Evolutionary conservation across 257 asterid species (phyloP).

Genomic region (Lithospermum erythrorhizon): DNA sequence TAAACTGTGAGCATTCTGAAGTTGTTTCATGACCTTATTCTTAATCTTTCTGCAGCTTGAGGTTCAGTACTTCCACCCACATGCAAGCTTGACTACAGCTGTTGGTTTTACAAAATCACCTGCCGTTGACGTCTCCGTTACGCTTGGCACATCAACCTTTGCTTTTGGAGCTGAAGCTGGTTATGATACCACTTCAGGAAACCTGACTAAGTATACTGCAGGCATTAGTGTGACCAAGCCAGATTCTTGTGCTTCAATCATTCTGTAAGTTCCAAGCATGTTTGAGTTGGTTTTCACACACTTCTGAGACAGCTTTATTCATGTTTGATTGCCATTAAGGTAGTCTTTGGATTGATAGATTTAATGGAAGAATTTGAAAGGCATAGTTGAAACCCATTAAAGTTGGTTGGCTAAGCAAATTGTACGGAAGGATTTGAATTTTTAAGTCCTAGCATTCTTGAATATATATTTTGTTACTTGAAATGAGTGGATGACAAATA

Average conservation of each 20-base stretch:
- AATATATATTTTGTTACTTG: not conserved
- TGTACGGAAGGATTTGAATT: too few relatives aligned
- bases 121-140: conserved; percentile 40
- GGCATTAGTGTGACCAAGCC: conserved; percentile 51
- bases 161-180: conserved; percentile 63
- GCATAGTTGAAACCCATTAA: too few relatives aligned
- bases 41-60: conserved; percentile 28
- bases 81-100: conserved; percentile 53
- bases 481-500: not conserved
- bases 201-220: conserved; percentile 47
- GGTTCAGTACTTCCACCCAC: conserved; percentile 56
- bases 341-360: too few relatives aligned
- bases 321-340: not conserved
- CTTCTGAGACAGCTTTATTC: not conserved
- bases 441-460: too few relatives aligned
- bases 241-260: conserved; percentile 45
- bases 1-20: not conserved
- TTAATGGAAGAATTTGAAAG: too few relatives aligned
- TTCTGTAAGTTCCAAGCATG: conserved; percentile 32
- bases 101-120: conserved; percentile 46
- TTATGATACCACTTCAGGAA: conserved; percentile 44
- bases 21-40: not conserved
- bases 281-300: not conserved
- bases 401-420: too few relatives aligned
- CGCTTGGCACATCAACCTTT: conserved; percentile 64